Percentiles rank a stretch among this genome's conserved stretches.
Conservation (phyloP, 352 stramenopile species). For the Vaucheria bursata region DNA sequence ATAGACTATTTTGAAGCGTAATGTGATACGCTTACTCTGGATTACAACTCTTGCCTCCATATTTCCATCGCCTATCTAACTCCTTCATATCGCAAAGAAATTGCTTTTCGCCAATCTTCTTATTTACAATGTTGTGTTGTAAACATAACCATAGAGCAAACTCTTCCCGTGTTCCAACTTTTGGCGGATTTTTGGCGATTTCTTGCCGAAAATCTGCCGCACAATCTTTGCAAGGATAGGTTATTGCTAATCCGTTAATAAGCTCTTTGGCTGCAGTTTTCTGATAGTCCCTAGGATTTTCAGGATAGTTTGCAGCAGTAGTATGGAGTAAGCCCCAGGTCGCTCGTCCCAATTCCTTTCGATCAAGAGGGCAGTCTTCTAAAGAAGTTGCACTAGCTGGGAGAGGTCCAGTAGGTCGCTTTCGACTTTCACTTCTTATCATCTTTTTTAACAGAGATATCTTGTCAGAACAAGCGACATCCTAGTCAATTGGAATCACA, state of each 20-base stretch:
- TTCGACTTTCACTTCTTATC: neutral
- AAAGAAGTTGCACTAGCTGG: neutral
- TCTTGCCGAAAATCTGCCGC: constrained; percentile 77
- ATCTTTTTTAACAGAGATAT: neutral
- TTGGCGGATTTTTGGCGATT: neutral
- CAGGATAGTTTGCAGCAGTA: constrained; percentile 89
- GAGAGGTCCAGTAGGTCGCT: neutral
- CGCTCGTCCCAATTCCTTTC: constrained; percentile 68
- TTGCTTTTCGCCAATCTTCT: constrained; percentile 82
- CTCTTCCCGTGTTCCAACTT: constrained; percentile 71
- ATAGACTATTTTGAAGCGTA: too few species aligned
- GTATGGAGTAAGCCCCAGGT: constrained; percentile 82
- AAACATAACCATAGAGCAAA: constrained; percentile 90
- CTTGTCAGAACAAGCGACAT: neutral
- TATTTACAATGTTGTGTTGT: constrained; percentile 93
- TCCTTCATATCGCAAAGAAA: constrained; percentile 83
- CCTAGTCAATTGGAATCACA: too few species aligned
- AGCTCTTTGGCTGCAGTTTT: constrained; percentile 74
- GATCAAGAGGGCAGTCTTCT: constrained; percentile 64
- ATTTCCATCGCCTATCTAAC: constrained; percentile 84
- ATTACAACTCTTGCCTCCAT: constrained; percentile 66
- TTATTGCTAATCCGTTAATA: constrained; percentile 73
- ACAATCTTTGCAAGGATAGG: constrained; percentile 81
- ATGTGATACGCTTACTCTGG: too few species aligned
- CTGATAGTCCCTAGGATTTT: constrained; percentile 76